Evolutionary conservation across 106 monocot genomes (phyloP).

Genomic region (Platanthera zijinensis): DNA sequence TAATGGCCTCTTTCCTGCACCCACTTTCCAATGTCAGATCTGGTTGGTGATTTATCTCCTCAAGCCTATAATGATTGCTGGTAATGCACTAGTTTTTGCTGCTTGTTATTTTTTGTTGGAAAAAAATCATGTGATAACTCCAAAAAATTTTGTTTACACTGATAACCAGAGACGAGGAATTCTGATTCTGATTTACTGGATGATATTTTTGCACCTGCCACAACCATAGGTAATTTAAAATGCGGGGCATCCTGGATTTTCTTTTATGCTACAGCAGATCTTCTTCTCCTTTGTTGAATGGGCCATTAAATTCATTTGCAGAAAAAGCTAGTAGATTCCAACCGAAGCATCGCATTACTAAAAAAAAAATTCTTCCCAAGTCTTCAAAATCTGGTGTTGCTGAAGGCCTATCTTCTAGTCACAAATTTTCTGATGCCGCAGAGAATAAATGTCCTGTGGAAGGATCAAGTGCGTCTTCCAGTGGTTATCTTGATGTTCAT

Average conservation of each 20-base stretch:
- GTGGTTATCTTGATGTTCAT: not conserved
- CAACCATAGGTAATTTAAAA: not conserved
- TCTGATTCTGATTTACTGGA: not conserved
- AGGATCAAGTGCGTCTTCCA: not conserved
- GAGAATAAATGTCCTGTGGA: not conserved
- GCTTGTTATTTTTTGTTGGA: not conserved
- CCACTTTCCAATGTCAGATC: not conserved
- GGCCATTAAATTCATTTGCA: not conserved
- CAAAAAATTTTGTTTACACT: not conserved
- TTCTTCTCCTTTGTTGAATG: not conserved
- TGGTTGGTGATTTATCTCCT: not conserved
- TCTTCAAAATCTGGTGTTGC: not conserved
- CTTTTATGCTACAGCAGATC: not conserved
- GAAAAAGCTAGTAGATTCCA: not conserved
- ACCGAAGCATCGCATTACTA: not conserved
- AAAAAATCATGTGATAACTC: not conserved
- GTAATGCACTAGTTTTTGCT: constrained; percentile 4
- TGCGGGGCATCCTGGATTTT: not conserved
- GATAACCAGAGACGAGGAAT: not conserved
- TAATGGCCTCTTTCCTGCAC: not conserved
- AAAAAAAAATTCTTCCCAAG: not conserved
- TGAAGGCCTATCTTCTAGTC: not conserved
- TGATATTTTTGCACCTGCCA: not conserved
- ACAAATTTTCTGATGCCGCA: not conserved
- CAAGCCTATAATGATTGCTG: not conserved